These are phyloP conservation scores for Phytophthora pistaciae DNA, from an alignment of 352 stramenopile species.

Conservation along the genomic window DNA sequence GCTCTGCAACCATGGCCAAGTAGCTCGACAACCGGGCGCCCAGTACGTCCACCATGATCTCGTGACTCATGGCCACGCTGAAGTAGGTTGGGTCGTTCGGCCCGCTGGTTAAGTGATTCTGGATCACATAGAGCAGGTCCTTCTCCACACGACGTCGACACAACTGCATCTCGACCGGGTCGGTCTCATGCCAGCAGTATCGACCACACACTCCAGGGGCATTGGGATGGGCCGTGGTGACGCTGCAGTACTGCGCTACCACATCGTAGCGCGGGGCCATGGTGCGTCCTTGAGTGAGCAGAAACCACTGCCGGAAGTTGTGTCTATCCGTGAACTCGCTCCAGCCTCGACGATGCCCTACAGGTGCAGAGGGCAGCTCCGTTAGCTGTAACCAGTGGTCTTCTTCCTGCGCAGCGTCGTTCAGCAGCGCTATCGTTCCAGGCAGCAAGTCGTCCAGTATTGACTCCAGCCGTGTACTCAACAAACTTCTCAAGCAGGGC, in stretches of 20 bases:
- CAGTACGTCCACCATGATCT: constrained; percentile 58
- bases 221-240: constrained; percentile 66
- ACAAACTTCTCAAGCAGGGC: constrained; percentile 37
- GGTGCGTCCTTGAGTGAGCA: constrained; percentile 17
- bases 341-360: constrained; percentile 62
- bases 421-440: constrained; percentile 62
- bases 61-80: constrained; percentile 58
- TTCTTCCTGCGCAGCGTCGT: constrained; percentile 38
- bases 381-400: constrained; percentile 45
- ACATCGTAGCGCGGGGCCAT: constrained; percentile 59
- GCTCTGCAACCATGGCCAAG: constrained; percentile 52
- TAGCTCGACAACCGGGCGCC: constrained; percentile 54
- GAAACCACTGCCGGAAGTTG: constrained; percentile 59
- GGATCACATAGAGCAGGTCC: constrained; percentile 63
- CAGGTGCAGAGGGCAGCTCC: constrained; percentile 43
- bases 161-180: constrained; percentile 42
- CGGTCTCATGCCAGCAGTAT: constrained; percentile 70
- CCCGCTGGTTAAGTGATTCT: constrained; percentile 47
- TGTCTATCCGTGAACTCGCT: constrained; percentile 46
- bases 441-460: constrained; percentile 60
- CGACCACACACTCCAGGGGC: constrained; percentile 62
- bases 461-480: constrained; percentile 48
- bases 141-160: constrained; percentile 58
- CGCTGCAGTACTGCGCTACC: constrained; percentile 52
- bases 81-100: constrained; percentile 60